phyloP scores from a whole-genome alignment of 2,329 filamentous ascomycete species.

The Sclerotiophoma versabilis region DNA sequence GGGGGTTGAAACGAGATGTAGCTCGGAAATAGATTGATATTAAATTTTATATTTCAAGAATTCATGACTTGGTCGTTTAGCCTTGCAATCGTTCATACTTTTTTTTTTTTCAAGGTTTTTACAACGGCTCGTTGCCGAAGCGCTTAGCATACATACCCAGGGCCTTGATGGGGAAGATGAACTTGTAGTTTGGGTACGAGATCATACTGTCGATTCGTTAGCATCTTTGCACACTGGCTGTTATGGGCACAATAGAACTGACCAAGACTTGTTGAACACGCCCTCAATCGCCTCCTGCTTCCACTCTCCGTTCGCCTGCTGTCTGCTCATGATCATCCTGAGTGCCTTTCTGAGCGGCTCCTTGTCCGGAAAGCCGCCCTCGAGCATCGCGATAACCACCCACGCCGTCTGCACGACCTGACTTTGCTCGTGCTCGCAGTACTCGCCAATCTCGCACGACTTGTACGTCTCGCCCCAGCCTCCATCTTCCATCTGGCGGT shows the following conservation, averaged over 20 bases:
- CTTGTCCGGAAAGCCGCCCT: constrained; percentile 80
- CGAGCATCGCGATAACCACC: constrained; percentile 81
- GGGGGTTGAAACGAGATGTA: no score
- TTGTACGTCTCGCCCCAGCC: constrained; percentile 97
- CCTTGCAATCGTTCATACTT: no score
- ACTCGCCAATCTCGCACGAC: constrained; percentile 79
- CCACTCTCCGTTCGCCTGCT: constrained; percentile 93
- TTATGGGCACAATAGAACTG: constrained; percentile 45
- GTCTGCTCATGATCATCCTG: constrained; percentile 81
- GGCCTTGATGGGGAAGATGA: constrained; percentile 92
- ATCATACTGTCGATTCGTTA: constrained; percentile 75
- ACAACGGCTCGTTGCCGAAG: constrained; percentile 36
- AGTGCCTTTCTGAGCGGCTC: constrained; percentile 77
- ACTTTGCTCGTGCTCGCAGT: constrained; percentile 77
- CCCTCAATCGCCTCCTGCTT: constrained; percentile 94
- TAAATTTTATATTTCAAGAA: no score
- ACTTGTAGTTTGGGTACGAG: constrained; percentile 98
- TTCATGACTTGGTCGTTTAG: no score
- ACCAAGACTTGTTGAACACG: constrained; percentile 98
- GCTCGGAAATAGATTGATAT: no score
- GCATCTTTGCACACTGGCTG: not conserved
- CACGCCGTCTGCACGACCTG: constrained; percentile 96
- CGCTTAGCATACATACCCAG: constrained; percentile 79
- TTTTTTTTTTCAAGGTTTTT: no score
- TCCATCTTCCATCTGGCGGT: constrained; percentile 84